phyloP scores from a whole-genome alignment of 371 early-diverging fungal species.

The Syncephalis fuscata region DNA sequence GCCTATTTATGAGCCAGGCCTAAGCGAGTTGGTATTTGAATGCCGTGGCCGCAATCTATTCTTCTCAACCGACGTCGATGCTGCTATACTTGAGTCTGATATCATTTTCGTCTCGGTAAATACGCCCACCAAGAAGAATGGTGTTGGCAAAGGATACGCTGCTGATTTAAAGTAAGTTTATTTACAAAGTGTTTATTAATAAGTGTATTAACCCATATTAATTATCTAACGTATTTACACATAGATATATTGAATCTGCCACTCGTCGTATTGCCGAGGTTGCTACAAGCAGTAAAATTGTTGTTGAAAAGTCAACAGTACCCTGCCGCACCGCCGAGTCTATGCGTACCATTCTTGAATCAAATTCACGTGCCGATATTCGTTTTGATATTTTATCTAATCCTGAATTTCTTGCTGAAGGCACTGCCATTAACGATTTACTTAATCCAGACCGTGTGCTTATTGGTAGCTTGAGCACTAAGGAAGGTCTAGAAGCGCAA shows the following conservation, averaged over 20 bases:
- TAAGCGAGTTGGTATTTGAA: slow-evolving; percentile 60
- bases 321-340: slow-evolving; percentile 86
- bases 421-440: slow-evolving; percentile 78
- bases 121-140: slow-evolving; percentile 70
- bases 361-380: slow-evolving; percentile 53
- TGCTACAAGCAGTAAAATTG: slow-evolving; percentile 68
- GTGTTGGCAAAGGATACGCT: slow-evolving; percentile 65
- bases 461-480: slow-evolving; percentile 73
- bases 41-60: slow-evolving; percentile 66
- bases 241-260: slow-evolving; percentile 69
- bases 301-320: slow-evolving; percentile 91
- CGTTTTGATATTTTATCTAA: slow-evolving; percentile 84
- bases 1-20: slow-evolving; percentile 85
- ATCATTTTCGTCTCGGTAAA: slow-evolving; percentile 83
- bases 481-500: slow-evolving; percentile 62
- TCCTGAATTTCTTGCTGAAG: slow-evolving; percentile 95
- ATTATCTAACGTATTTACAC: background rate
- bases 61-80: slow-evolving; percentile 65
- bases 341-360: slow-evolving; percentile 75
- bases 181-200: background rate
- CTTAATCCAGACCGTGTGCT: slow-evolving; percentile 83
- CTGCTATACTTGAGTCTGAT: slow-evolving; percentile 60
- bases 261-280: slow-evolving; percentile 79
- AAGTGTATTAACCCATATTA: background rate
- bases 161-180: slow-evolving; percentile 67